Base-by-base conservation (phyloP, 805 yeast species). In the Hermanozyma aechmeae region DNA sequence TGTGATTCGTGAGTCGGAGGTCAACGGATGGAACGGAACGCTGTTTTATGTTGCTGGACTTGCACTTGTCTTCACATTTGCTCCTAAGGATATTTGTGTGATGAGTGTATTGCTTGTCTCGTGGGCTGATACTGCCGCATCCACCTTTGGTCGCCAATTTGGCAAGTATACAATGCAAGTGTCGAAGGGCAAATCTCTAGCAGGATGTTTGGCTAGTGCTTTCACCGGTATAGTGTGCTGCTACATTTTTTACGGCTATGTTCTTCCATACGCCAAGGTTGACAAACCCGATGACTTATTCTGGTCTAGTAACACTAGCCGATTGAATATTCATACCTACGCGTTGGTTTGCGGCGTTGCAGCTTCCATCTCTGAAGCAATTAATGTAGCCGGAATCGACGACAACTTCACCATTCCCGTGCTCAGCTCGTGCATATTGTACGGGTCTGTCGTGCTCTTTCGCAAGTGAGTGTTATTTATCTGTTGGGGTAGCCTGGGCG, bases 61-160 rank as follows among this genome's bases (percentile, higher is more conserved):
- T 26, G 59, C 74, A 15, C 58, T 84, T 38, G 84, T 86, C 7
- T 82, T 86, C 45, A 37, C 66, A 1, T 53, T 75, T 14, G 79
- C 75, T 44, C 76, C 89, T 10, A 84, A 85, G 56, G 98, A 92
- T 46, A 76, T 92, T 27, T 65, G 79, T 1, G 61, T 87, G 16
- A 66, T 85, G 61, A 66, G 94, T 14, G 75, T 86, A 3, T 64
- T 86, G 39, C 61, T 89, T 28, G 68, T 92, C 38, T 82, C 96
- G 48, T 92, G 97, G 97, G 86, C 95, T 4, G 98, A 92, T 50
- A 85, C 97, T 7, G 89, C 96, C 2, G 98, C 98, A 2, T 84
- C 96, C 3, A 84, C 96, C 0, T 58, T 87, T 47, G 98, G 98
- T 23, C 69, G 98, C 40, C 71, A 71, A 31, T 89, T 60, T 51